Evolutionary conservation across 2,329 filamentous ascomycete genomes (phyloP).

Genomic region (Aspergillus calidoustus): DNA sequence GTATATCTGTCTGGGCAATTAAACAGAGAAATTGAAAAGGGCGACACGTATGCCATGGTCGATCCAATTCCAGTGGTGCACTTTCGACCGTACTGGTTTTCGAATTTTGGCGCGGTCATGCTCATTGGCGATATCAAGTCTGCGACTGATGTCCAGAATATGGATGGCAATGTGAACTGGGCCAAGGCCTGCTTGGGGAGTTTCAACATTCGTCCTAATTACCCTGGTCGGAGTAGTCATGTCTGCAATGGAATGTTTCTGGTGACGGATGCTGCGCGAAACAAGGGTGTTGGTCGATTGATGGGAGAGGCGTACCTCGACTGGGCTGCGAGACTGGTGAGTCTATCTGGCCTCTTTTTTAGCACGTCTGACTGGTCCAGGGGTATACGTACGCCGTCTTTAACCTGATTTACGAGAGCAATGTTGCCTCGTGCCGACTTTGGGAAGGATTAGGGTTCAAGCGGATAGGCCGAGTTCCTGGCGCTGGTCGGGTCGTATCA

Average conservation of each 20-base stretch:
- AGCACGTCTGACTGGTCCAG: conserved; percentile 42
- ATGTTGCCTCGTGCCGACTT: conserved; percentile 84
- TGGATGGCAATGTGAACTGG: conserved; percentile 70
- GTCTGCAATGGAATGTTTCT: conserved; percentile 79
- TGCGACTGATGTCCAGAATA: conserved; percentile 56
- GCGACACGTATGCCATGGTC: conserved; percentile 89
- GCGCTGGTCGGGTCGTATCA: conserved; percentile 70
- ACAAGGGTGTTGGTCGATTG: conserved; percentile 73
- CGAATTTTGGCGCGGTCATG: conserved; percentile 88
- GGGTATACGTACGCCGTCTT: conserved; percentile 93
- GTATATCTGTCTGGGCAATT: conserved; percentile 81
- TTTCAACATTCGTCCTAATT: conserved; percentile 95
- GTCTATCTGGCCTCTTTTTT: conserved; percentile 22
- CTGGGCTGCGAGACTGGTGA: conserved; percentile 70
- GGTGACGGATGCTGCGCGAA: conserved; percentile 73
- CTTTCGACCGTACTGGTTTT: conserved; percentile 87
- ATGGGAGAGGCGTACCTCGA: conserved; percentile 79
- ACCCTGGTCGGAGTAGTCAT: conserved; percentile 87
- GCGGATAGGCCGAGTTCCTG: conserved; percentile 81
- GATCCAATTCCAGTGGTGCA: conserved; percentile 73
- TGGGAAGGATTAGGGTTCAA: conserved; percentile 94
- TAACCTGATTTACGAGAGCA: conserved; percentile 93
- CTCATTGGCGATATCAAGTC: conserved; percentile 74
- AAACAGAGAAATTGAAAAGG: conserved; percentile 88
- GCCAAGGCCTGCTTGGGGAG: conserved; percentile 80